Base-by-base conservation (phyloP, 768 basidiomycete species). In the Sistotremastrum niveocremeum region DNA sequence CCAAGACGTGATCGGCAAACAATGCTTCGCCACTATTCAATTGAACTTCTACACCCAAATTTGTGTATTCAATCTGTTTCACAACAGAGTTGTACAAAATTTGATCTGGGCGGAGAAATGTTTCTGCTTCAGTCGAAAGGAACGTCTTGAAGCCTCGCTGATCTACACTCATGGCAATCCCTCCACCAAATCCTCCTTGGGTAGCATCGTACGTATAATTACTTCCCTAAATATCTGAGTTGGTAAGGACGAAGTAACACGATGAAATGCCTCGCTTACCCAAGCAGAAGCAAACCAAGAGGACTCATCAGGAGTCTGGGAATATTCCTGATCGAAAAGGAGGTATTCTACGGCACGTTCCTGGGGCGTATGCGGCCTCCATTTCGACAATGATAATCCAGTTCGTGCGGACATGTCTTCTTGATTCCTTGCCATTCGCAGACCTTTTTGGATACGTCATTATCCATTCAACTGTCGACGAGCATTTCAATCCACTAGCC, bases 141-240 rank as follows among this genome's bases (percentile, higher is more conserved):
- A 51, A 47, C 3, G 42, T 44, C 31, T 46, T 41, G 28, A 51
- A 51, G 11, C 49, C 49, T 29, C 49, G 49, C 34, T 47, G 49
- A 35, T 51, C 46, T 31, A 51, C 37, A 29, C 46, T 46, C 20
- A 51, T 46, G 37, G 46, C 47, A 38, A 47, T 51, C 11, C 43
- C 49, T 28, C 28, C 12, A n/a, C 46, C 46, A 33, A 51, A 51
- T 30, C 47, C 47, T 48, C 20, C 9, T 9, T 37, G 39, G 34
- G 12, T 7, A 11, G 38, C 45, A 46, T 20, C 7, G 29, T 20
- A 29, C 37, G n/a, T 6, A 7, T 7, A 20, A 12, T 5, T 37
- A 45, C 6, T 3, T 39, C 33, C 11, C 10, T 10, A 10, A 38
- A 12, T 10, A 38, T 10, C 37, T 10, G 37, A 10, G 12, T 10